These are phyloP conservation scores for Serendipita vermifera DNA, from an alignment of 768 basidiomycete species.

Conservation along the genomic window DNA sequence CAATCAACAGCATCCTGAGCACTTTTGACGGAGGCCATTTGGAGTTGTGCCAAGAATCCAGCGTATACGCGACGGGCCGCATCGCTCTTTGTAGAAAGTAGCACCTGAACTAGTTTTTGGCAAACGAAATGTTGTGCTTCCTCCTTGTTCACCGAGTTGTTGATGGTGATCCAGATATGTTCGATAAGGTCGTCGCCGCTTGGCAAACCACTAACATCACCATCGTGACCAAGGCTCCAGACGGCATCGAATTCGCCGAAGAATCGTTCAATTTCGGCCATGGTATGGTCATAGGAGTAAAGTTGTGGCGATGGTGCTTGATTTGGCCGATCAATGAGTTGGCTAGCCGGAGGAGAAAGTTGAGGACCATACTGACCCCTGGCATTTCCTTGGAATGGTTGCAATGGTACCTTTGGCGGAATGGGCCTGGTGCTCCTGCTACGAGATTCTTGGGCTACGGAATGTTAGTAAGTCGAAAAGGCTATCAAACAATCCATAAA, in stretches of 20 bases:
- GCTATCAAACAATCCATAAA: no score
- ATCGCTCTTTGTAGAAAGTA: slow-evolving; percentile 62
- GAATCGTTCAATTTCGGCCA: slow-evolving; percentile 3
- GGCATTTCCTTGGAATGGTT: neutral
- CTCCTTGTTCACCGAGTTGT: slow-evolving; percentile 31
- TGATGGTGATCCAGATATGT: slow-evolving; percentile 8
- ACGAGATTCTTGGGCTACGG: slow-evolving; percentile 1
- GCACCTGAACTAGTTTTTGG: slow-evolving; percentile 71
- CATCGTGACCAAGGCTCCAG: neutral
- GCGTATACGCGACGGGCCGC: slow-evolving; percentile 89
- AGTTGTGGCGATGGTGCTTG: neutral
- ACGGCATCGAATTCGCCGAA: slow-evolving; percentile 8
- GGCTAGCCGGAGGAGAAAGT: neutral
- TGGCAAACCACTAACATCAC: neutral
- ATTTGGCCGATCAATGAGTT: neutral
- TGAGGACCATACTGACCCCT: neutral
- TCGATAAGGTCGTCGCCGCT: slow-evolving; percentile 5
- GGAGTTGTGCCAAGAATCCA: slow-evolving; percentile 75
- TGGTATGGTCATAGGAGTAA: neutral
- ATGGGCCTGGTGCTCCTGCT: neutral
- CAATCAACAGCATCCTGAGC: slow-evolving; percentile 94
- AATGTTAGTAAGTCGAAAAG: no score
- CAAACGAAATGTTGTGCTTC: slow-evolving; percentile 76
- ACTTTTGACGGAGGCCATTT: slow-evolving; percentile 79
- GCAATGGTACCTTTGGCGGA: neutral